Percentiles rank a stretch among this genome's conserved stretches.
Conservation (phyloP, 192 early-diverging fungal species). For the Polychytrium aggregatum region DNA sequence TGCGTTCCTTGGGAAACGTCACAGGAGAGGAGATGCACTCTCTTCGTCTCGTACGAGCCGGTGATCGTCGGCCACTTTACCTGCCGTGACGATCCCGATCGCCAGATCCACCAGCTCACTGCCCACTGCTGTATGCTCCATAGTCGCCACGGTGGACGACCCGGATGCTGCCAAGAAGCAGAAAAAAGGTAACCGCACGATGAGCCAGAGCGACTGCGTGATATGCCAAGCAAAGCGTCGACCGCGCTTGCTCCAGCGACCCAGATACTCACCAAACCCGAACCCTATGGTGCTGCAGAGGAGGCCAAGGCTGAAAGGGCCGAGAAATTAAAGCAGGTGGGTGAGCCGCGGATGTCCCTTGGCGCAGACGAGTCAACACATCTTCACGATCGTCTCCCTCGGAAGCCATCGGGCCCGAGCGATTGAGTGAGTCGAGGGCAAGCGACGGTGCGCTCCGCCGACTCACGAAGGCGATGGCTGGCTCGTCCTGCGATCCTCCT, state of each 20-base stretch:
- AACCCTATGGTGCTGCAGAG: too few relatives aligned
- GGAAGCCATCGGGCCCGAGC: background rate
- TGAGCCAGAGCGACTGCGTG: too few relatives aligned
- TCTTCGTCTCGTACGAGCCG: too few relatives aligned
- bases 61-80: background rate
- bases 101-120: background rate
- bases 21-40: background rate
- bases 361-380: slow-evolving; percentile 2
- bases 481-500: background rate
- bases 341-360: background rate
- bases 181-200: too few relatives aligned
- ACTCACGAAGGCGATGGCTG: background rate
- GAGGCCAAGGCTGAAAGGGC: too few relatives aligned
- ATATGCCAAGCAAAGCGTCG: too few relatives aligned
- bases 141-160: slow-evolving; percentile 3
- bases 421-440: slow-evolving; percentile 1
- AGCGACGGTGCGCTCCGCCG: background rate
- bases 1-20: background rate
- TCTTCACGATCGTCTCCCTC: background rate
- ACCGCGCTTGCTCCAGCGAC: too few relatives aligned
- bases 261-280: too few relatives aligned
- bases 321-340: too few relatives aligned
- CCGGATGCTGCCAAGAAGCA: too few relatives aligned
- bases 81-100: slow-evolving; percentile 2
- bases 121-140: background rate